phyloP scores from a whole-genome alignment of 2,329 filamentous ascomycete species.

The Fusarium udum region DNA sequence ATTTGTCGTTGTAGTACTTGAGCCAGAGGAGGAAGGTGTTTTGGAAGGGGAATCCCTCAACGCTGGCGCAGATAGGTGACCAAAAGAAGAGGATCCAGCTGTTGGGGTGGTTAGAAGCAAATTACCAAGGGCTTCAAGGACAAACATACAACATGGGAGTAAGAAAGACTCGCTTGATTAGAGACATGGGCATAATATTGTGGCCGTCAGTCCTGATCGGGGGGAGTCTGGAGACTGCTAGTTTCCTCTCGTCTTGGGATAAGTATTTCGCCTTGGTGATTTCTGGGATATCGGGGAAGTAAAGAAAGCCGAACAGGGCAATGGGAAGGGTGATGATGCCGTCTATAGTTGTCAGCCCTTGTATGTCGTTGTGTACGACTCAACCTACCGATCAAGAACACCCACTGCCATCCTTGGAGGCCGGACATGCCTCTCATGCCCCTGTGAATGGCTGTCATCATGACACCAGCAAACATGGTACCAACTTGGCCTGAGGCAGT shows the following conservation, averaged over 20 bases:
- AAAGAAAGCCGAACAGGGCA: slow-evolving; percentile 36
- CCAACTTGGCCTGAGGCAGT: slow-evolving; percentile 65
- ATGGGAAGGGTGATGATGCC: slow-evolving; percentile 39
- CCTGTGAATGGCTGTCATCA: slow-evolving; percentile 57
- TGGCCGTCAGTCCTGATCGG: slow-evolving; percentile 47
- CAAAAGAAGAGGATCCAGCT: slow-evolving; percentile 53
- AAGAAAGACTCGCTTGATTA: slow-evolving; percentile 43
- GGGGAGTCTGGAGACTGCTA: slow-evolving; percentile 45
- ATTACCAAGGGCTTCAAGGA: rapidly evolving
- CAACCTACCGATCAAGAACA: slow-evolving; percentile 38
- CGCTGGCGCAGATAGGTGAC: slow-evolving; percentile 40
- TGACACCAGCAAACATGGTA: slow-evolving; percentile 67
- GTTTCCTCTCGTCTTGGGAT: slow-evolving; percentile 45
- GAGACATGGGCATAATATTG: slow-evolving; percentile 44
- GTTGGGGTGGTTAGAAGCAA: background rate
- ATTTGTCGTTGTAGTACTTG: slow-evolving; percentile 32
- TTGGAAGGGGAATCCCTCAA: slow-evolving; percentile 37
- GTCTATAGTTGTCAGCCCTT: background rate
- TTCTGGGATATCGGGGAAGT: slow-evolving; percentile 45
- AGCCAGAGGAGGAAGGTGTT: slow-evolving; percentile 41
- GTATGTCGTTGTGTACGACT: rapidly evolving
- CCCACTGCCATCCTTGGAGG: slow-evolving; percentile 59
- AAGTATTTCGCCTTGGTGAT: slow-evolving; percentile 48
- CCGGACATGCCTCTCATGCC: slow-evolving; percentile 52
- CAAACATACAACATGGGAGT: slow-evolving; percentile 40